Percentiles rank a stretch among this genome's conserved stretches.
phyloP scores from a whole-genome alignment of 116 monocot species.

The Cymodocea nodosa region DNA sequence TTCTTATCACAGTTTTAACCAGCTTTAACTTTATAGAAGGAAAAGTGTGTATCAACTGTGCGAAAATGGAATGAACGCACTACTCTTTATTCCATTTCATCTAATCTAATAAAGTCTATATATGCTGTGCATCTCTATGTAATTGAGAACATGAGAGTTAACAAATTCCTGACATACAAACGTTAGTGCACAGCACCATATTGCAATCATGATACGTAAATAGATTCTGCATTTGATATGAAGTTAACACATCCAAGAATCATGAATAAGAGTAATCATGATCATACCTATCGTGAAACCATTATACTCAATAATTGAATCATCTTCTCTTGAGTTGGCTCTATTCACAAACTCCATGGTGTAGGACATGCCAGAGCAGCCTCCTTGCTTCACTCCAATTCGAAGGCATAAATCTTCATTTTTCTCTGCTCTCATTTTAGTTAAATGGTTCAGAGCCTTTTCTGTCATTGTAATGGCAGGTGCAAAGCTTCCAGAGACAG shows the following conservation, averaged over 20 bases:
- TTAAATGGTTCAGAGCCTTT: constrained; percentile 80
- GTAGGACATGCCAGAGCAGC: constrained; percentile 99
- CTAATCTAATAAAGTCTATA: no score
- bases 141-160: neutral
- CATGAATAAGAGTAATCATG: neutral
- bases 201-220: neutral
- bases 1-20: neutral
- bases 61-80: no score
- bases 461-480: constrained; percentile 71
- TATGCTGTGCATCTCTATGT: no score
- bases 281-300: constrained; percentile 75
- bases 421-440: constrained; percentile 59
- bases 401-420: constrained; percentile 86
- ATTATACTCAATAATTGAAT: constrained; percentile 76
- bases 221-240: neutral
- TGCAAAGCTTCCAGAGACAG: constrained; percentile 36
- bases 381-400: constrained; percentile 98
- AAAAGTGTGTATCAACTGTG: neutral
- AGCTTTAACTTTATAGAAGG: neutral
- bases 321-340: constrained; percentile 49
- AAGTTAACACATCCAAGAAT: neutral
- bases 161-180: neutral
- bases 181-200: neutral
- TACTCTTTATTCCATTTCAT: no score
- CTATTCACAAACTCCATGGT: constrained; percentile 89